These are phyloP conservation scores for Triticum urartu DNA, from an alignment of 176 grass and related monocot genomes.

Conservation along the genomic window DNA sequence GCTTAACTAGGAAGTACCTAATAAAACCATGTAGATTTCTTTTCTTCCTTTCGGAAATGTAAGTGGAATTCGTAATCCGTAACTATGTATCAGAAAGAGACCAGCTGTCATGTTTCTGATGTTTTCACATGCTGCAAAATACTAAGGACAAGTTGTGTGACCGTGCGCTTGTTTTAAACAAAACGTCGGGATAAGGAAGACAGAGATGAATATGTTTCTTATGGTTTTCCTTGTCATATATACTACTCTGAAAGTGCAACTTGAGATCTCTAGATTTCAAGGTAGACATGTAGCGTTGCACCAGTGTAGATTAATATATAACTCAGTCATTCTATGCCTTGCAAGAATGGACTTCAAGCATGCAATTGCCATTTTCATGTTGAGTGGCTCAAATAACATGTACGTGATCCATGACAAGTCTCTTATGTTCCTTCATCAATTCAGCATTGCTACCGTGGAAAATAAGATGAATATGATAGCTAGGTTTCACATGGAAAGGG, in stretches of 20 bases:
- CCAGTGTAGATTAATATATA: background rate
- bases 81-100: background rate
- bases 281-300: background rate
- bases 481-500: too few species aligned
- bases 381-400: background rate
- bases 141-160: background rate
- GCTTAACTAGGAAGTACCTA: background rate
- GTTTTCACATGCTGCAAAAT: too few species aligned
- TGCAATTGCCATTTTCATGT: background rate
- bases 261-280: background rate
- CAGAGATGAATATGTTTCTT: background rate
- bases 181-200: background rate
- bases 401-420: background rate
- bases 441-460: background rate
- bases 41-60: background rate
- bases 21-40: background rate
- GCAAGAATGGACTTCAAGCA: background rate
- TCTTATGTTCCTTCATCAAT: background rate
- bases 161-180: background rate
- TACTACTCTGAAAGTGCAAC: background rate
- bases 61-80: background rate
- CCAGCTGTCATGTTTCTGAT: background rate
- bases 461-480: background rate
- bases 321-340: background rate
- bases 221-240: background rate